These are phyloP conservation scores for Gossypium sturtianum DNA, from an alignment of 345 rosid species.

Conservation along the genomic window DNA sequence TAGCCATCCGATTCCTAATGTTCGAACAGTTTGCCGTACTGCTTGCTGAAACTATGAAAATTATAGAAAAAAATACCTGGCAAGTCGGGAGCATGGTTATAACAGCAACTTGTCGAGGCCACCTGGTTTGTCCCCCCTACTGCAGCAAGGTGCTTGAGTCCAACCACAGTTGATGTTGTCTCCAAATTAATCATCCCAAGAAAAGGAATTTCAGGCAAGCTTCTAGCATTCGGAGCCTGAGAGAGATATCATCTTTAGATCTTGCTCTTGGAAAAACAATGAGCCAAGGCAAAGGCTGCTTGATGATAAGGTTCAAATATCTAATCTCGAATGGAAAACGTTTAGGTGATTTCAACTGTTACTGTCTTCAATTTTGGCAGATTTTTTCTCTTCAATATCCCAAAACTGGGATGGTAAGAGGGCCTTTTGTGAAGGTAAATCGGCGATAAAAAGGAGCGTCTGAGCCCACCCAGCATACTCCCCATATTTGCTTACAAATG, in stretches of 20 bases:
- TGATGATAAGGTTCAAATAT: background rate
- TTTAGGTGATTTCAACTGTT: background rate
- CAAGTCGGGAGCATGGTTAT: background rate
- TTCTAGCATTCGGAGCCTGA: background rate
- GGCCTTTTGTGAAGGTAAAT: conserved; percentile 77
- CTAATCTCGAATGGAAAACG: background rate
- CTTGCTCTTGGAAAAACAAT: background rate
- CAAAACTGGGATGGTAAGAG: conserved; percentile 45
- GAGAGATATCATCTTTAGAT: conserved; percentile 1
- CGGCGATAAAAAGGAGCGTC: conserved; percentile 82
- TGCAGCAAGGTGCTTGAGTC: background rate
- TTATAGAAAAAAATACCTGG: background rate
- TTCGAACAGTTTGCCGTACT: background rate
- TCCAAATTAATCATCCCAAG: background rate
- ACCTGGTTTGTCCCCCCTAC: background rate
- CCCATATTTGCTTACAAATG: conserved; percentile 88
- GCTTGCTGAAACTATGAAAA: background rate
- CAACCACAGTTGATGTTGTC: background rate
- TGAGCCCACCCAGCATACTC: conserved; percentile 98
- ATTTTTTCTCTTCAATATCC: conserved; percentile 28
- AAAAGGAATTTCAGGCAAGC: background rate
- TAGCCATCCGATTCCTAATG: background rate
- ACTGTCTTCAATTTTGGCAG: conserved; percentile 21
- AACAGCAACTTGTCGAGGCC: conserved; percentile 10
- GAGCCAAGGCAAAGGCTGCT: background rate